A percentile compares a stretch with the other conserved stretches of the same genome.
Conservation (phyloP, 495 filamentous ascomycete species). For the Aspergillus asperescens region DNA sequence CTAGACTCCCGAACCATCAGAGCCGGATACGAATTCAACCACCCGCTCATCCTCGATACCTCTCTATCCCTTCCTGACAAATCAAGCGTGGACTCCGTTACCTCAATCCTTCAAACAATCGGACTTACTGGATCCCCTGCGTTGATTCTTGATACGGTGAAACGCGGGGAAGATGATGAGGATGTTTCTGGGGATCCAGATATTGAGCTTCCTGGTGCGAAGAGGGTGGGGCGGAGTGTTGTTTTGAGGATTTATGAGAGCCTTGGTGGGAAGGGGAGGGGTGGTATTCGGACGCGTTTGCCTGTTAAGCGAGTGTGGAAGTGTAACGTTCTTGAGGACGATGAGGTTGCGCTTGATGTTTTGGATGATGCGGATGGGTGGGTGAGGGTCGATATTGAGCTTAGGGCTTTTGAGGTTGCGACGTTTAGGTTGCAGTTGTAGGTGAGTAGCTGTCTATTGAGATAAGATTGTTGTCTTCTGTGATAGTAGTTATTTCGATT, state of each 20-base stretch:
- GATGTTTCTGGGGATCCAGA: slow-evolving; percentile 61
- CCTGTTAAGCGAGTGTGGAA: slow-evolving; percentile 71
- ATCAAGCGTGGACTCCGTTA: neutral
- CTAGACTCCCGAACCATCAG: slow-evolving; percentile 70
- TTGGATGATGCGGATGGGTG: slow-evolving; percentile 32
- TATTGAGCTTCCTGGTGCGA: slow-evolving; percentile 48
- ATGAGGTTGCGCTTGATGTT: slow-evolving; percentile 49
- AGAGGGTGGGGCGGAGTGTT: slow-evolving; percentile 66
- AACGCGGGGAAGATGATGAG: slow-evolving; percentile 93
- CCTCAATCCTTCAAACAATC: slow-evolving; percentile 42
- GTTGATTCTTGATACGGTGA: slow-evolving; percentile 75
- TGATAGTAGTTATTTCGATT: no score
- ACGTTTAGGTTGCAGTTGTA: slow-evolving; percentile 74
- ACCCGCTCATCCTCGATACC: slow-evolving; percentile 53
- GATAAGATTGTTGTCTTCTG: no score
- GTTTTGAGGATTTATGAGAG: slow-evolving; percentile 85
- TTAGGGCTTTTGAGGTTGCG: slow-evolving; percentile 86
- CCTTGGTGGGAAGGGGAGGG: slow-evolving; percentile 75
- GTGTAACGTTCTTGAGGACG: slow-evolving; percentile 65
- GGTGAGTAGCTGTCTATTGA: neutral
- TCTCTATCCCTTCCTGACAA: neutral
- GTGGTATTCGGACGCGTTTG: slow-evolving; percentile 57
- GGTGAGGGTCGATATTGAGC: slow-evolving; percentile 51
- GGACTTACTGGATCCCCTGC: slow-evolving; percentile 52
- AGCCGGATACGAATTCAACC: slow-evolving; percentile 86